A percentile compares a stretch with the other conserved stretches of the same genome.
Evolutionary conservation across 2,329 filamentous ascomycete species (phyloP).

Genomic region (Colletotrichum sp.): DNA sequence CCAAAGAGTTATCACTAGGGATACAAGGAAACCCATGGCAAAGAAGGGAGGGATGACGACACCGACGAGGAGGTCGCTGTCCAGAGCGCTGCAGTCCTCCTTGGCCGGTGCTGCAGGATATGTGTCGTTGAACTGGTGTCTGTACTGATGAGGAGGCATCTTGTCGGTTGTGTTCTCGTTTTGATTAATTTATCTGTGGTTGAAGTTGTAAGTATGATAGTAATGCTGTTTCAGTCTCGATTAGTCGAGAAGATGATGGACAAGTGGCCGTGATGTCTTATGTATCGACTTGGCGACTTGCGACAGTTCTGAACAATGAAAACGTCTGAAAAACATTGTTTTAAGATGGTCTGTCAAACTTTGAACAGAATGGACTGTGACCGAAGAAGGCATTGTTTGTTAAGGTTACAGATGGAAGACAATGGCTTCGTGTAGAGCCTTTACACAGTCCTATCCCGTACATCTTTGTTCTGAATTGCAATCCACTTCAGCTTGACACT

Average conservation of each 20-base stretch:
- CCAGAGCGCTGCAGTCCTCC: neutral
- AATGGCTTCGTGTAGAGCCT: neutral
- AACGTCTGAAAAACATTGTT: neutral
- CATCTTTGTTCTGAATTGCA: neutral
- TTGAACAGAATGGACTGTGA: neutral
- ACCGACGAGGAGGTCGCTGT: neutral
- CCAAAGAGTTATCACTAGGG: neutral
- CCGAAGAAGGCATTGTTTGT: neutral
- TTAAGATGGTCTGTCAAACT: neutral
- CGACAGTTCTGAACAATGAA: neutral
- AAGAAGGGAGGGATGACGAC: neutral
- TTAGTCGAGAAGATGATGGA: neutral
- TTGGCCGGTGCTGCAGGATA: neutral
- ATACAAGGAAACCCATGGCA: neutral
- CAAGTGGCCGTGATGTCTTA: neutral
- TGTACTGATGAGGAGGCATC: neutral
- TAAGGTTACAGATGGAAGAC: neutral
- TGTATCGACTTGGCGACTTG: neutral
- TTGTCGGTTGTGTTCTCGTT: neutral
- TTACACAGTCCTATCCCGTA: neutral
- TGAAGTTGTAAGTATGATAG: neutral
- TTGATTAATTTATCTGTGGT: neutral
- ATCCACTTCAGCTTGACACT: neutral
- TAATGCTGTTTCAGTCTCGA: neutral
- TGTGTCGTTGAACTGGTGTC: neutral